Evolutionary conservation across 2,329 filamentous ascomycete genomes (phyloP), one percentile per base, ranked within the genome.

Genomic region (Sporothrix globosa): DNA sequence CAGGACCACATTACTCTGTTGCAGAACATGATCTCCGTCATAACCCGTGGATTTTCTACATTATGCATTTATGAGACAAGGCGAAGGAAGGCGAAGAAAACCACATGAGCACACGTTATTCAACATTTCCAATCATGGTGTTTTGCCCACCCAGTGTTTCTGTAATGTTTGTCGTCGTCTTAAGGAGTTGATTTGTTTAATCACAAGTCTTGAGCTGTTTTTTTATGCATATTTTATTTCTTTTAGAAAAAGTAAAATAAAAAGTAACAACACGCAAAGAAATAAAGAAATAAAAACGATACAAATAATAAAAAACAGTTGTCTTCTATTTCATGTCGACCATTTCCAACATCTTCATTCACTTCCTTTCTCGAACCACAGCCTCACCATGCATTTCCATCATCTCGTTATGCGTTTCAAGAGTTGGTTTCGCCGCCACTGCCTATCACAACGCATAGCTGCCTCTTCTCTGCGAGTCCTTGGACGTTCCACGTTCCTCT

Each of bases 1-100:
- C 58, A 19, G n/a, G 39, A 46, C 11, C 58, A 27, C 58, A 10
- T 9, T 61, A 17, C 4, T 46, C 21, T 46, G 39, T 17, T 63
- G 58, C 58, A 63, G 13, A 46, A 34, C 58, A 46, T 63, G 58
- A 63, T 63, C 58, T 46, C 17, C 58, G 19, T 27, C 39, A 17
- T 39, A 63, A 30, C 24, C 58, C 39, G 27, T 27, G 58, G 39
- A 14, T 19, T 54, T 44, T n/a, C 24, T 10, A 10, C n/a, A 46
- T 46, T 46, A 46, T 63, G 58, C 58, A 27, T 46, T 27, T 63
- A 46, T 63, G 58, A 63, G 58, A n/a, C 9, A 44, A 44, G n/a
- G n/a, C 11, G 17, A 41, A 60, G 11, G 52, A 13, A 54, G 17
- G 46, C 9, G n/a, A n/a, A 50, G 48, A 21, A 50, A 3, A 9